Evolutionary conservation across 1,284 basidiomycete species (phyloP), one percentile per base, ranked within the genome.

Genomic region (Melampsora occidentalis): DNA sequence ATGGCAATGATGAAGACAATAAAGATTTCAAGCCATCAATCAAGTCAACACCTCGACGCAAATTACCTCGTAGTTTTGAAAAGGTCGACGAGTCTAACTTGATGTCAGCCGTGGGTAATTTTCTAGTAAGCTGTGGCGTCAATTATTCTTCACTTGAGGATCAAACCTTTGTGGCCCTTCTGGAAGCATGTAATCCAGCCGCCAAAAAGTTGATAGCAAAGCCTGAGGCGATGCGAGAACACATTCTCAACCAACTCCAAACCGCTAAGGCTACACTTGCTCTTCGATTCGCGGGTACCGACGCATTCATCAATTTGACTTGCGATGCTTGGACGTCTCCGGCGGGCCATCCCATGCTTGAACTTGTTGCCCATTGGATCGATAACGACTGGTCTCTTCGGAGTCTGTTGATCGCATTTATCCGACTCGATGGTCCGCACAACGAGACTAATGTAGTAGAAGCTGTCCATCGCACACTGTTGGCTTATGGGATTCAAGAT

Each of bases 331-430:
- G 53, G 53, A 57, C 53, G 10, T 57, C 53, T 57, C 53, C 53
- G n/a, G 53, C 53, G n/a, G 53, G 53, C n/a, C 53, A 57, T 57
- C 53, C 53, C 28, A 57, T 57, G 53, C 53, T 57, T 57, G 53
- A 57, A 57, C n/a, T 57, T 28, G 53, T 57, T 28, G 53, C 53
- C 28, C 53, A 57, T 28, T 57, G 53, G 53, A 57, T 57, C 53
- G 53, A 57, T 28, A 57, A 57, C 22, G 53, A 57, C 7, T 57
- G 53, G 53, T 57, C 53, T 57, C 53, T 28, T 57, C 53, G 22
- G 20, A 57, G 53, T 28, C 28, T 28, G 3, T n/a, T 57, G 53
- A 57, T 57, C 12, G 53, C 53, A 22, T 57, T 57, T 57, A 20
- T 57, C 22, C 53, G 53, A 57, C 53, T 57, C n/a, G 53, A 57